Evolutionary conservation across 2,329 filamentous ascomycete genomes (phyloP).

Genomic region (Ascocoryne sarcoides): DNA sequence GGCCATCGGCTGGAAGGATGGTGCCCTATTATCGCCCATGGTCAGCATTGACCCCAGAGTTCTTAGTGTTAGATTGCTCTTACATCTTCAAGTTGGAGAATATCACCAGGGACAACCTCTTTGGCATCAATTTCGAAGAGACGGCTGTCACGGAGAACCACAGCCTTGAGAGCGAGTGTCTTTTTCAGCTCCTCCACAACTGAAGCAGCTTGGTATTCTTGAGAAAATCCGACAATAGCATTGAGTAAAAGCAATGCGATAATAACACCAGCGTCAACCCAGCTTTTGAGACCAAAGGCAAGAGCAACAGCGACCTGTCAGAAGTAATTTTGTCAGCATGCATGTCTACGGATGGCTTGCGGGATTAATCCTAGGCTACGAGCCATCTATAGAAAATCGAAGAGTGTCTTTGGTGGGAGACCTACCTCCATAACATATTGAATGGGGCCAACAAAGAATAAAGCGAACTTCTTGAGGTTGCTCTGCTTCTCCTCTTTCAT

Average conservation of each 20-base stretch:
- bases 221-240: conserved; percentile 76
- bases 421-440: conserved; percentile 89
- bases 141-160: conserved; percentile 72
- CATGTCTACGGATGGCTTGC: no score
- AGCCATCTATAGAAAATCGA: no score
- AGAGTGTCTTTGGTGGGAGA: no score
- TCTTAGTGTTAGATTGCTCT: conserved; percentile 15
- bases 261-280: conserved; percentile 92
- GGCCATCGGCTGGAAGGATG: conserved; percentile 83
- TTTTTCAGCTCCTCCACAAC: conserved; percentile 90
- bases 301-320: conserved; percentile 57
- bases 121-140: conserved; percentile 73
- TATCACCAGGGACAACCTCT: conserved; percentile 82
- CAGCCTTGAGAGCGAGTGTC: conserved; percentile 78
- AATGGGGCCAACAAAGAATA: conserved; percentile 81
- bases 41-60: not conserved
- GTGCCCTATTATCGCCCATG: conserved; percentile 47
- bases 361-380: no score
- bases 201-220: conserved; percentile 83
- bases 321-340: conserved; percentile 10
- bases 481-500: conserved; percentile 92
- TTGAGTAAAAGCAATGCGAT: conserved; percentile 76
- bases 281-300: conserved; percentile 75
- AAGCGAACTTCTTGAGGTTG: conserved; percentile 69
- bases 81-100: conserved; percentile 76